Conservation (phyloP, 2,329 filamentous ascomycete species). For the Trematosphaeria pertusa region DNA sequence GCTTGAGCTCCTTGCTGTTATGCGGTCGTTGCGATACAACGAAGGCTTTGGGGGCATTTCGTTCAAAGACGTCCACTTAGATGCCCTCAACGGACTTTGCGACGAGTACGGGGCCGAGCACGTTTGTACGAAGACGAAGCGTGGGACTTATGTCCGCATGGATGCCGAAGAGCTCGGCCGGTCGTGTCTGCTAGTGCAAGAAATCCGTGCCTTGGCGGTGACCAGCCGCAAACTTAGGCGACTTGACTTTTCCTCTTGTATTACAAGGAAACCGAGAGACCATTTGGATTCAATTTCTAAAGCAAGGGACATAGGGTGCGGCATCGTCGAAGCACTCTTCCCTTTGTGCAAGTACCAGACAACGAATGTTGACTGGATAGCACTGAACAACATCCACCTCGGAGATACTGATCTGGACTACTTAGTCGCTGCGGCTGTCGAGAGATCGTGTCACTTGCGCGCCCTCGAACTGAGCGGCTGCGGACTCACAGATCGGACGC, state of each 20-base stretch:
- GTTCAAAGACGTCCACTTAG: slow-evolving; percentile 69
- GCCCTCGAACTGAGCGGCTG: slow-evolving; percentile 73
- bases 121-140: slow-evolving; percentile 65
- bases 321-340: slow-evolving; percentile 72
- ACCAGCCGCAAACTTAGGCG: slow-evolving; percentile 69
- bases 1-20: slow-evolving; percentile 72
- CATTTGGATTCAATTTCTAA: slow-evolving; percentile 51
- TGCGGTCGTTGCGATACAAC: slow-evolving; percentile 73
- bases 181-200: slow-evolving; percentile 69
- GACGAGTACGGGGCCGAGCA: slow-evolving; percentile 68
- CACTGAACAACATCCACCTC: slow-evolving; percentile 72
- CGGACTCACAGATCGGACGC: slow-evolving; percentile 63
- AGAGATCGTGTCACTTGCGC: slow-evolving; percentile 68
- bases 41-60: slow-evolving; percentile 72
- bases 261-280: slow-evolving; percentile 60
- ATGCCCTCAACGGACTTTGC: slow-evolving; percentile 66
- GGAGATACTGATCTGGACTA: slow-evolving; percentile 74
- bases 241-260: slow-evolving; percentile 70
- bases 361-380: slow-evolving; percentile 75
- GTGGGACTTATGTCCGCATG: slow-evolving; percentile 62
- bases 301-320: slow-evolving; percentile 68
- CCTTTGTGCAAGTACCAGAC: slow-evolving; percentile 71
- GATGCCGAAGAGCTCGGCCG: slow-evolving; percentile 60
- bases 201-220: slow-evolving; percentile 70
- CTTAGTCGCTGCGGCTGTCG: slow-evolving; percentile 71